Percentiles rank a stretch among this genome's conserved stretches.
These are phyloP conservation scores for Glycine tomentella DNA, from an alignment of 306 rosid species.

Conservation along the genomic window DNA sequence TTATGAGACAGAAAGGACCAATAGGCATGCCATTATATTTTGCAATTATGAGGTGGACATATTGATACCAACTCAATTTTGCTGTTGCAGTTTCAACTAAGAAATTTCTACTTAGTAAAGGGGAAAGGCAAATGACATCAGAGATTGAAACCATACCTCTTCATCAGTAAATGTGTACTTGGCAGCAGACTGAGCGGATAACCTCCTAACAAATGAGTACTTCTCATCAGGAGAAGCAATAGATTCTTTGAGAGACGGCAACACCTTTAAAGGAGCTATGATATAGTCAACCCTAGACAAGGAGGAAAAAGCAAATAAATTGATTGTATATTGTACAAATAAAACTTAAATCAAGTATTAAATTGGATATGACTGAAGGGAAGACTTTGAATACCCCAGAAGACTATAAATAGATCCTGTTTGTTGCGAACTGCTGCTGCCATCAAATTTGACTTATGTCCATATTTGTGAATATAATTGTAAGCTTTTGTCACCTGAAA, in stretches of 20 bases:
- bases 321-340: conserved; percentile 20
- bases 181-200: conserved; percentile 85
- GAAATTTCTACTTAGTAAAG: conserved; percentile 32
- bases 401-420: conserved; percentile 95
- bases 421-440: conserved; percentile 99
- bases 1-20: neutral
- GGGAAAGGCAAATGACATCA: conserved; percentile 11
- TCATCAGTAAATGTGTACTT: conserved; percentile 66
- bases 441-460: conserved; percentile 93
- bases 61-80: conserved; percentile 16
- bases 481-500: conserved; percentile 88
- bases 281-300: conserved; percentile 86
- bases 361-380: conserved; percentile 33
- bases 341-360: conserved; percentile 38
- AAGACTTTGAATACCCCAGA: conserved; percentile 70
- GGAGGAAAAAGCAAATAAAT: conserved; percentile 36
- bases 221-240: conserved; percentile 77
- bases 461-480: conserved; percentile 93
- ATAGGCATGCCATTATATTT: conserved; percentile 28
- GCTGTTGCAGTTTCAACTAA: neutral
- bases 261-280: conserved; percentile 88
- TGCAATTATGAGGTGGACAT: conserved; percentile 13
- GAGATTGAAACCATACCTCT: conserved; percentile 66
- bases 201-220: conserved; percentile 81
- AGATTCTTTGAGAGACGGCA: conserved; percentile 95